phyloP scores from a whole-genome alignment of 2,329 filamentous ascomycete genomes.

The Catunica adiposa region DNA sequence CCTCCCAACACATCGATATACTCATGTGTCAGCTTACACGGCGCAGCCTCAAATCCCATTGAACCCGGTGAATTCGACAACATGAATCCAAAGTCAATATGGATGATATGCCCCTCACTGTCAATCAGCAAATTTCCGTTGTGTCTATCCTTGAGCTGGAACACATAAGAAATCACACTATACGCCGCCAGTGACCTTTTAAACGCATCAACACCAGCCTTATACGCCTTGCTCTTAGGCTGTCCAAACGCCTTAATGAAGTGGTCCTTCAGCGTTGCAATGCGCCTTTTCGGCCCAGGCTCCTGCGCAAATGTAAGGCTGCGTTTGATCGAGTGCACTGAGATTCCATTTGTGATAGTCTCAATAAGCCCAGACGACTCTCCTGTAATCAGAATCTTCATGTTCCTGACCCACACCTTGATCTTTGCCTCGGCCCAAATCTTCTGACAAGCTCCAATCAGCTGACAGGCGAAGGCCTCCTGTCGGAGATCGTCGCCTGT shows the following conservation, averaged over 20 bases:
- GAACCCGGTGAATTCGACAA: conserved; percentile 71
- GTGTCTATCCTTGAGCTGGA: conserved; percentile 73
- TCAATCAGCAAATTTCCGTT: conserved; percentile 79
- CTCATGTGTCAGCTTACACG: conserved; percentile 73
- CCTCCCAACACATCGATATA: conserved; percentile 74
- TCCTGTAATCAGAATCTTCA: conserved; percentile 73
- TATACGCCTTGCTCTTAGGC: conserved; percentile 51
- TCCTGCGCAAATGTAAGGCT: conserved; percentile 55
- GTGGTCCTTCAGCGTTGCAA: conserved; percentile 67
- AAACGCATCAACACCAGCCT: conserved; percentile 59
- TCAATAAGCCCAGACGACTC: conserved; percentile 74
- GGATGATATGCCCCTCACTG: conserved; percentile 70
- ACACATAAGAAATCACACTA: conserved; percentile 67
- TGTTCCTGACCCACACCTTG: conserved; percentile 75
- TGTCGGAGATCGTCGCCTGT: conserved; percentile 69
- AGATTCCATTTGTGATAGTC: conserved; percentile 77
- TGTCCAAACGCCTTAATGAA: conserved; percentile 66
- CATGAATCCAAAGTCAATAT: conserved; percentile 87
- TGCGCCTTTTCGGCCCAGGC: conserved; percentile 38
- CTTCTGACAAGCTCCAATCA: conserved; percentile 65
- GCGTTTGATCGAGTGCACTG: conserved; percentile 70
- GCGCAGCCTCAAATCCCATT: conserved; percentile 72
- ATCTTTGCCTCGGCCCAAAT: conserved; percentile 63
- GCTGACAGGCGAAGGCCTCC: conserved; percentile 73
- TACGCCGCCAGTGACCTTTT: conserved; percentile 70